Evolutionary conservation across 495 filamentous ascomycete genomes (phyloP).

Genomic region (Glarea lozoyensis): DNA sequence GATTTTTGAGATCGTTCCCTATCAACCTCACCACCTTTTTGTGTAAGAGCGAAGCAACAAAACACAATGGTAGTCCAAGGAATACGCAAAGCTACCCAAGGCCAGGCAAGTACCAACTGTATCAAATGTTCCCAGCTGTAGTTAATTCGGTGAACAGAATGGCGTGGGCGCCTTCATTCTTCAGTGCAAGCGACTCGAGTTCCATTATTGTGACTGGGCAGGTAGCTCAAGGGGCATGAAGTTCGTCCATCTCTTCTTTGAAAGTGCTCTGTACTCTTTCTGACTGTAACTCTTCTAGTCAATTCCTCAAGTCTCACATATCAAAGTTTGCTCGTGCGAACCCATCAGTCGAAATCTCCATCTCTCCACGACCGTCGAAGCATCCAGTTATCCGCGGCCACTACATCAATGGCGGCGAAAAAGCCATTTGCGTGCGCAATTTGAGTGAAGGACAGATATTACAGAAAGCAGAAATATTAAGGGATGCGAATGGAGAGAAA

Average conservation of each 20-base stretch:
- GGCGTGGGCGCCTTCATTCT: slow-evolving; percentile 94
- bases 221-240: slow-evolving; percentile 93
- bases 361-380: slow-evolving; percentile 77
- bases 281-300: slow-evolving; percentile 34
- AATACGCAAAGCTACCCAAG: slow-evolving; percentile 43
- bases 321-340: slow-evolving; percentile 66
- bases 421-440: slow-evolving; percentile 82
- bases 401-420: slow-evolving; percentile 84
- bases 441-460: slow-evolving; percentile 71
- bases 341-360: slow-evolving; percentile 83
- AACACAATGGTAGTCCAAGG: slow-evolving; percentile 65
- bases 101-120: slow-evolving; percentile 50
- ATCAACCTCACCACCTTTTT: too few relatives aligned
- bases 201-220: slow-evolving; percentile 94
- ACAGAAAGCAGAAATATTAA: slow-evolving; percentile 69
- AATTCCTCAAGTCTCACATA: slow-evolving; percentile 71
- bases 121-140: too few relatives aligned
- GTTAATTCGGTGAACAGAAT: slow-evolving; percentile 71
- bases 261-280: not conserved
- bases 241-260: slow-evolving; percentile 41
- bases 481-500: slow-evolving; percentile 84
- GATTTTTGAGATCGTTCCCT: too few relatives aligned
- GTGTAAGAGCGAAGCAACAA: too few relatives aligned
- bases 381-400: slow-evolving; percentile 81
- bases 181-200: slow-evolving; percentile 90